Percentiles rank a stretch among this genome's conserved stretches.
phyloP scores from a whole-genome alignment of 306 rosid species.

The Quercus bicolor region DNA sequence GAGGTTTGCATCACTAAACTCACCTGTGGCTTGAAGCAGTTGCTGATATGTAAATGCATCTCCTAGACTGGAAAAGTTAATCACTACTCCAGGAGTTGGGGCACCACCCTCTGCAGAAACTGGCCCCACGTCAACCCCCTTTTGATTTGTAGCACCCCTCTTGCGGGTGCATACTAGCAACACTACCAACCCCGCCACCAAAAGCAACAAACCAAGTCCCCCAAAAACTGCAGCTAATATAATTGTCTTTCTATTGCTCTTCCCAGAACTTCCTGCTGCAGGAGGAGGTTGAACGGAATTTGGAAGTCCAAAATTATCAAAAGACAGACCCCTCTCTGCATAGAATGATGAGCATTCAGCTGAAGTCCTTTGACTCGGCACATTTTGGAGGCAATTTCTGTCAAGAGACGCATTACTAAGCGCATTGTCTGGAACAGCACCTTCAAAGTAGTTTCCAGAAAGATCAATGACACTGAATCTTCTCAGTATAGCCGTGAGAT shows the following conservation, averaged over 20 bases:
- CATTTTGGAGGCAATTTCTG: slow-evolving; percentile 65
- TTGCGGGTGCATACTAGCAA: slow-evolving; percentile 34
- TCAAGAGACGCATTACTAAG: slow-evolving; percentile 40
- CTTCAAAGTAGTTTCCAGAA: slow-evolving; percentile 73
- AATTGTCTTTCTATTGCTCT: slow-evolving; percentile 52
- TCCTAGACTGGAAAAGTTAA: slow-evolving; percentile 58
- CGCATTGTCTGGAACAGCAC: slow-evolving; percentile 45
- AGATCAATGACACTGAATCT: slow-evolving; percentile 62
- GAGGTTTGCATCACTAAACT: slow-evolving; percentile 60
- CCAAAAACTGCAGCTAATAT: slow-evolving; percentile 75
- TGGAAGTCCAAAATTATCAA: slow-evolving; percentile 62
- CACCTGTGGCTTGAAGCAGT: slow-evolving; percentile 72
- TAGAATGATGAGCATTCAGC: slow-evolving; percentile 66
- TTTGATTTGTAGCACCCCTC: slow-evolving; percentile 41
- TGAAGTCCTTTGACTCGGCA: slow-evolving; percentile 48
- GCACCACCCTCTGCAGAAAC: slow-evolving; percentile 46
- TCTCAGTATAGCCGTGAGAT: slow-evolving; percentile 41
- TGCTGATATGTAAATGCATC: slow-evolving; percentile 69
- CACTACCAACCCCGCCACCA: slow-evolving; percentile 35
- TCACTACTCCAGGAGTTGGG: slow-evolving; percentile 41
- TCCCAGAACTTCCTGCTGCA: slow-evolving; percentile 25
- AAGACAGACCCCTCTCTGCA: slow-evolving; percentile 50
- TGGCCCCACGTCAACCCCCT: slow-evolving; percentile 55
- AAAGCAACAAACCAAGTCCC: slow-evolving; percentile 52
- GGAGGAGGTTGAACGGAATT: slow-evolving; percentile 40